Conservation (phyloP, 805 yeast species). For the Cyberlindnera saturnus region DNA sequence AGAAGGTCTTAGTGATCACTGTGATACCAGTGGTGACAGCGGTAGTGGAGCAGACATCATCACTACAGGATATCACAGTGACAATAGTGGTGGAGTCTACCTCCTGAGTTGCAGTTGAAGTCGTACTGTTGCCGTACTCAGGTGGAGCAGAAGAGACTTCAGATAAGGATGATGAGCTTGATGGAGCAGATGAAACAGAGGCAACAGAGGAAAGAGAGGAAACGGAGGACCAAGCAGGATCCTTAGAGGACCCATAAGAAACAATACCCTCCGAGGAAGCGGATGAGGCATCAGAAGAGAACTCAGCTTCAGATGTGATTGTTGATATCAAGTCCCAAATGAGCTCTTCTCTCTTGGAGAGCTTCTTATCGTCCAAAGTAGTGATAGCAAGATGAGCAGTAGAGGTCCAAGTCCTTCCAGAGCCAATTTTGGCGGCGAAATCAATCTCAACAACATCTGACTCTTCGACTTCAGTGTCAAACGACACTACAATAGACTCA, state of each 20-base stretch:
- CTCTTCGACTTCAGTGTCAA: neutral
- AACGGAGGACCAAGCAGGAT: constrained; percentile 3
- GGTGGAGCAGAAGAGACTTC: too few relatives aligned
- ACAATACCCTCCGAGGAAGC: neutral
- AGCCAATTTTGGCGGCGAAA: neutral
- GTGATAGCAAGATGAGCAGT: constrained; percentile 1
- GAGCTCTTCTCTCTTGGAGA: constrained; percentile 3
- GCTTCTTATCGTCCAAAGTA: constrained; percentile 1
- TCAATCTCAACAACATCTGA: neutral
- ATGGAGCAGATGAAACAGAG: constrained; percentile 11
- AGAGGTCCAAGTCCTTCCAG: constrained; percentile 1
- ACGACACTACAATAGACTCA: neutral
- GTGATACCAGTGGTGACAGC: constrained; percentile 8
- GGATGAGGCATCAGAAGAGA: neutral
- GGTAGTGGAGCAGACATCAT: constrained; percentile 1
- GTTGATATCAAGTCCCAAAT: neutral
- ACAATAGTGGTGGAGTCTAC: constrained; percentile 1
- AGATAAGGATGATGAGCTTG: too few relatives aligned
- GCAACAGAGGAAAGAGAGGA: constrained; percentile 2
- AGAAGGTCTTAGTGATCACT: constrained; percentile 21
- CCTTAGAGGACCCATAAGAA: constrained; percentile 5
- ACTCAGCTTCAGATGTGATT: neutral
- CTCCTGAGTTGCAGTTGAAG: too few relatives aligned
- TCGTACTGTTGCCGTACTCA: too few relatives aligned
- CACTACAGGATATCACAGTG: constrained; percentile 5